Conservation (phyloP, 1,139 yeast species). For the Yamadazyma conglobata region DNA sequence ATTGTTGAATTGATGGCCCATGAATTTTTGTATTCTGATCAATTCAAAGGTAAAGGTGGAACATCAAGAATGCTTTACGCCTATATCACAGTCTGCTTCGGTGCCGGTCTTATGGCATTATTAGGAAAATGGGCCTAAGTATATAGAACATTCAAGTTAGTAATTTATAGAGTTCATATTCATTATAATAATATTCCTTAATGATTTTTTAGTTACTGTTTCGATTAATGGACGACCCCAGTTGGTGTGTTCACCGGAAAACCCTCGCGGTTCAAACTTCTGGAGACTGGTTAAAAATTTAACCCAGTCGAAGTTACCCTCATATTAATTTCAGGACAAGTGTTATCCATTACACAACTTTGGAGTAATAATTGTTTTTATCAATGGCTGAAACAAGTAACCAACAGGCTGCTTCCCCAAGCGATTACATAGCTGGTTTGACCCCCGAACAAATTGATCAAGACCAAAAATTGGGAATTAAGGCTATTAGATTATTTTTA, state of each 20-base stretch:
- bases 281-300: too few species aligned
- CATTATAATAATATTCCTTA: too few species aligned
- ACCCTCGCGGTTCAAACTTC: too few species aligned
- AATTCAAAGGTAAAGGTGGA: constrained; percentile 51
- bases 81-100: constrained; percentile 50
- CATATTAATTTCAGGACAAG: too few species aligned
- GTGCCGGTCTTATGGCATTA: constrained; percentile 83
- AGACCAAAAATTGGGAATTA: constrained; percentile 66
- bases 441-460: constrained; percentile 44
- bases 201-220: too few species aligned
- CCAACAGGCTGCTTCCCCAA: constrained; percentile 26
- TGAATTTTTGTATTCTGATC: constrained; percentile 72
- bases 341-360: too few species aligned
- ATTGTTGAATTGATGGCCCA: constrained; percentile 86
- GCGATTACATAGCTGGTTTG: constrained; percentile 43
- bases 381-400: constrained; percentile 6
- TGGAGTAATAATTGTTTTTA: too few species aligned
- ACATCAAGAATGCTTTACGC: constrained; percentile 38
- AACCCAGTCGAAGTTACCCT: too few species aligned
- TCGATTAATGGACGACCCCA: too few species aligned
- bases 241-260: too few species aligned
- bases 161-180: not conserved
- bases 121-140: constrained; percentile 83
- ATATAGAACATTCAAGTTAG: too few species aligned
- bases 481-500: constrained; percentile 77